These are phyloP conservation scores for Talaromyces sp. DNA, from an alignment of 2,329 filamentous ascomycete species.

Conservation along the genomic window DNA sequence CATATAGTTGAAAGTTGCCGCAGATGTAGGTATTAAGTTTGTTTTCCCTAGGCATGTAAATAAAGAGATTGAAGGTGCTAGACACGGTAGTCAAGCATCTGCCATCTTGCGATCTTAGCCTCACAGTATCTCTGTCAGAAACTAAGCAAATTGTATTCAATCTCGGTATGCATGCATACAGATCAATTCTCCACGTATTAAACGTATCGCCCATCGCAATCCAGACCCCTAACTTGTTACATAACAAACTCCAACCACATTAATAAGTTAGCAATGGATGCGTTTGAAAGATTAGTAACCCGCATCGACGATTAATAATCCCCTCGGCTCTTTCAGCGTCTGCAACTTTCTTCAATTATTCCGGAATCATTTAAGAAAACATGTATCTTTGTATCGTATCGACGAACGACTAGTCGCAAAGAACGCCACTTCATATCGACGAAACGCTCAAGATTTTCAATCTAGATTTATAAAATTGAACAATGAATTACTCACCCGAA, in stretches of 20 bases:
- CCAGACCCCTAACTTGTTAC: neutral
- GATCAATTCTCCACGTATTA: neutral
- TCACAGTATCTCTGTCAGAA: neutral
- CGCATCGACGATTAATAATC: neutral
- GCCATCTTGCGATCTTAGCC: neutral
- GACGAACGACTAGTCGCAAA: neutral
- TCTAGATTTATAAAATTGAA: neutral
- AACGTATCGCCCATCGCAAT: neutral
- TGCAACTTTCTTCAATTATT: neutral
- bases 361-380: neutral
- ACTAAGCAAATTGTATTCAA: neutral
- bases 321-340: neutral
- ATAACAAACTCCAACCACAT: neutral
- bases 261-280: neutral
- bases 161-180: neutral
- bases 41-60: too few relatives aligned
- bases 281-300: neutral
- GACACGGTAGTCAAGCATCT: neutral
- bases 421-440: neutral
- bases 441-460: neutral
- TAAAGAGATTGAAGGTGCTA: neutral
- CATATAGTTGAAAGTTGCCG: too few relatives aligned
- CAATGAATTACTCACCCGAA: neutral
- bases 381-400: neutral
- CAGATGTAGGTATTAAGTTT: too few relatives aligned